Evolutionary conservation across 1,284 basidiomycete species (phyloP), one percentile per base, ranked within the genome.

Genomic region (Caloboletus firmus): DNA sequence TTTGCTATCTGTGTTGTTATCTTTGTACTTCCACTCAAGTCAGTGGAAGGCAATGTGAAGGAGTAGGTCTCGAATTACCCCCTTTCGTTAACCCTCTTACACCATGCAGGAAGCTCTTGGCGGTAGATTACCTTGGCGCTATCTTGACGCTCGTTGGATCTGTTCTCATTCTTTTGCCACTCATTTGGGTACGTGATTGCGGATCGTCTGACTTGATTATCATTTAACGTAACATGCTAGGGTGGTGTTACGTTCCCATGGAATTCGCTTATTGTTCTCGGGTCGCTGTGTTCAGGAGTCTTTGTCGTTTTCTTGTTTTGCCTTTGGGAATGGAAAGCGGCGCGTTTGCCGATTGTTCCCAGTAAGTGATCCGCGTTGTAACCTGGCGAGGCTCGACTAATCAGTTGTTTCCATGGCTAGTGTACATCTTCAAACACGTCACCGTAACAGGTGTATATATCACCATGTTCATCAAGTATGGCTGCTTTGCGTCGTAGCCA

Each of bases 321-420:
- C 47, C 48, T 85, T 17, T 89, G 87, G 78, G 89, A 93, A 71
- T 85, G 83, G 78, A 85, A 82, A 63, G 75, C 84, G 1, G 84
- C 87, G 1, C 72, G 70, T 36, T 74, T 91, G 8, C 87, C 89
- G 0, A 85, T 88, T 45, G 77, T 89, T 2, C 86, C 86, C 7
- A 83, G 85, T 84, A 63, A 60, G 80, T 70, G 15, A n/a, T 42
- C 32, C 15, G 10, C 47, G 18, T 43, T 28, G 34, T 40, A 18
- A 9, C 12, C 32, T 4, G 13, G 11, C 2, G 30, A 35, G 7
- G 18, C n/a, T 37, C 15, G 31, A 41, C 45, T 57, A 26, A 61
- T 30, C n/a, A 12, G 28, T 20, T 20, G 37, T 30, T 43, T 1
- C 6, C 17, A 9, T 39, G 24, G 11, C 36, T 45, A 85, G 83